Evolutionary conservation across 164 flowering plant genomes (phyloP), one percentile per base, ranked within the genome.

Genomic region (Santalum album): DNA sequence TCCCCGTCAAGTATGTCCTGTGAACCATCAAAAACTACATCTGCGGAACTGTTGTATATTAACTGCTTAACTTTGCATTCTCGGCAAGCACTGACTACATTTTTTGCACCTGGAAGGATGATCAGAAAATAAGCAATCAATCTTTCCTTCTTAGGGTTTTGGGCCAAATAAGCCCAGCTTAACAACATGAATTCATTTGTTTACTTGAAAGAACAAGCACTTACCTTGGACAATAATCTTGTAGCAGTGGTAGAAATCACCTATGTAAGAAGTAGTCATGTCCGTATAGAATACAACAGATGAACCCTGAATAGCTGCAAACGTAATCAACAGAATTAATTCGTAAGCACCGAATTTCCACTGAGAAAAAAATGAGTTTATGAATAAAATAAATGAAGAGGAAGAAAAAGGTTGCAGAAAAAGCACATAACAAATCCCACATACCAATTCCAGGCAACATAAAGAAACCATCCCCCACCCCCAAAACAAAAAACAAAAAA

Each of bases 41-140:
- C 87, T 0, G 90, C 86, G 29, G 91, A 68, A 65, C 97, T 85
- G 67, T 83, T 81, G 70, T 84, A 89, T 50, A 92, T 62, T 36
- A 92, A 80, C 63, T 77, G 75, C 57, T 79, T 76, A 10, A 92
- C 90, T 65, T 75, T 70, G 62, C 85, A 75, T 40, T 82, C 82
- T 53, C 73, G 79, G 68, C 99, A 89, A 60, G 91, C 96, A 69
- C 27, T 69, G 25, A 89, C 67, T n/a, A 92, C 88, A 75, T 92
- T 89, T 65, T 82, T 92, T 3, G 82, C 75, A 68, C 99, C 96
- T 89, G 76, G 39, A 54, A 12, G 49, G 40, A 40, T 50, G 36
- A 6, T 23, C 40, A 49, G 19, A 43, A 48, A 19, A 17, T 20
- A 20, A 55, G 32, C 32, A 49, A 35, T 12, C 11, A 34, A n/a